Evolutionary conservation across 352 stramenopile genomes (phyloP), one percentile per base, ranked within the genome.

Genomic region (Pythium periplocum): DNA sequence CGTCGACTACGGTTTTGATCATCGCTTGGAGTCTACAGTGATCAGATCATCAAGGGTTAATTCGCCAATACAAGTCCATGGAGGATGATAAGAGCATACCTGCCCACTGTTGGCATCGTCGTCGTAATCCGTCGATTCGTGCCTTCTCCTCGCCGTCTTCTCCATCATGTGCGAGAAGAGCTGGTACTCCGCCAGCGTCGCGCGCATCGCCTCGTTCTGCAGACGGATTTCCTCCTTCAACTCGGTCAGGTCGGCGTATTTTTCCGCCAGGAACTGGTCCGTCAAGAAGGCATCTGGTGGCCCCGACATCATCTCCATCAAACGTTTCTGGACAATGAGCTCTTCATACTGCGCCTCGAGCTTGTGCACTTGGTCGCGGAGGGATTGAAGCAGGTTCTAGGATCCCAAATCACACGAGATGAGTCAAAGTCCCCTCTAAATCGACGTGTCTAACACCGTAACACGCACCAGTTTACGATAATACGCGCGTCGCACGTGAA

Each of bases 131-230:
- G 35, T 58, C 37, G 44, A 26, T 26, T 26, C 17, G 17, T 26
- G 17, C 17, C 17, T 26, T 26, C 17, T 26, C 17, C 17, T 26
- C 17, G 17, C 17, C 17, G 17, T 26, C 17, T 26, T 26, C 17
- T 26, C 17, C 17, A 26, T 26, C 17, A 26, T 26, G 17, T 26
- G 17, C 17, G 17, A 26, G 17, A 26, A 26, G 33, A 40, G 45
- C 3, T 32, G 33, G 47, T 65, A 48, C 26, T 65, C 58, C 51
- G 40, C 46, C n/a, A 65, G 17, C 6, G 58, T 52, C 1, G 35
- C 10, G 11, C 45, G 30, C 57, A 64, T 58, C 31, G 38, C 50
- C 11, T 64, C 57, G 51, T 64, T 64, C 45, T 64, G 51, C 17
- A 30, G 33, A 32, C 51, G 57, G 8, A 64, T 41, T 9, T 17